These are phyloP conservation scores for Sonneratia caseolaris DNA, from an alignment of 345 rosid genomes.

Conservation along the genomic window DNA sequence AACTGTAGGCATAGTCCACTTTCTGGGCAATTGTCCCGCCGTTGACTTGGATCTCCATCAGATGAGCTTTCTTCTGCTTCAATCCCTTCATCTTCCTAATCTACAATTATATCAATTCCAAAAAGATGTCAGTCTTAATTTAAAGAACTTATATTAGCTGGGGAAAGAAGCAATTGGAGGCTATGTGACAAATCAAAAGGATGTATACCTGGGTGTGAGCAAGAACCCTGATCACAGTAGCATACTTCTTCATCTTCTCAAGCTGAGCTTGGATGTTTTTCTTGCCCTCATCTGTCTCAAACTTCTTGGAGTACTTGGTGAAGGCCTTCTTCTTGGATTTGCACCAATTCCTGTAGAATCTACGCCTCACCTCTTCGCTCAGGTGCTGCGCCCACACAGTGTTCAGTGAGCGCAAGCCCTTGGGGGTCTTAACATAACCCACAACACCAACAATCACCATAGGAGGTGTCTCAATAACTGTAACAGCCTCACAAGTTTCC, in stretches of 20 bases:
- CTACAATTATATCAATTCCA: constrained; percentile 31
- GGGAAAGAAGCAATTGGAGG: not conserved
- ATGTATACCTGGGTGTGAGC: constrained; percentile 54
- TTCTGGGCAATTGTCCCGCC: constrained; percentile 72
- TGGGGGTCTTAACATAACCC: constrained; percentile 67
- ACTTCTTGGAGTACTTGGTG: constrained; percentile 49
- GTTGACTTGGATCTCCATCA: constrained; percentile 84
- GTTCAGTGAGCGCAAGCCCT: constrained; percentile 58
- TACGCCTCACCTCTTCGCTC: constrained; percentile 67
- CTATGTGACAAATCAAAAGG: not conserved
- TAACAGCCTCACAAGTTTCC: constrained; percentile 88
- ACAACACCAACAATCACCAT: constrained; percentile 83
- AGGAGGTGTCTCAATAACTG: constrained; percentile 73
- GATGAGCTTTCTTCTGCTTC: constrained; percentile 87
- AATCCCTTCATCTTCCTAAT: constrained; percentile 83
- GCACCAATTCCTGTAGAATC: constrained; percentile 84
- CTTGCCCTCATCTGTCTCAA: constrained; percentile 58
- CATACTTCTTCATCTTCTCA: constrained; percentile 76
- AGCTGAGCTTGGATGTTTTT: constrained; percentile 53
- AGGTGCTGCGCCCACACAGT: constrained; percentile 90
- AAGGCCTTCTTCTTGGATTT: constrained; percentile 92
- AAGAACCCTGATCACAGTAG: constrained; percentile 58
- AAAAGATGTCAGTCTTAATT: not conserved
- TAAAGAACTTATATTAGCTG: not conserved
- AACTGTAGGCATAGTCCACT: constrained; percentile 64